Conservation (phyloP, 2,329 filamentous ascomycete species). For the Hymenoscyphus scutula region DNA sequence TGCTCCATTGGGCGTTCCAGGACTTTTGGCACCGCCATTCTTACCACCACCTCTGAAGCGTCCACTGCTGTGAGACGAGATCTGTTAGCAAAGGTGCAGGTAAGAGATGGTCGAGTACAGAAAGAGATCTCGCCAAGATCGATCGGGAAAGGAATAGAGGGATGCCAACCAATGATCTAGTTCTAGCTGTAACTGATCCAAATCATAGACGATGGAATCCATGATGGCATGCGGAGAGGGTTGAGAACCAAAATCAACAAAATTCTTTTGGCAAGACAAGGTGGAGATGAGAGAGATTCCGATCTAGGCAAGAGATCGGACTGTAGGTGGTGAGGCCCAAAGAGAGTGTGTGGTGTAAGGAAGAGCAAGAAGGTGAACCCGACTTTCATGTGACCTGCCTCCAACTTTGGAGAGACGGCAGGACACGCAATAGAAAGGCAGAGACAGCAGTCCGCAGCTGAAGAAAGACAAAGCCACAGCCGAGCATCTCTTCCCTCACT, state of each 20-base stretch:
- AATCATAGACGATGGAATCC: neutral
- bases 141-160: neutral
- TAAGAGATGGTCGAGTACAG: neutral
- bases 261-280: neutral
- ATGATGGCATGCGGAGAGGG: neutral
- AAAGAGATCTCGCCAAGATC: neutral
- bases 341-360: neutral
- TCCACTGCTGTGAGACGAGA: conserved; percentile 47
- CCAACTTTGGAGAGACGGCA: neutral
- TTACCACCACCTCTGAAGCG: conserved; percentile 56
- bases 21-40: conserved; percentile 54
- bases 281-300: neutral
- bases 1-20: conserved; percentile 45
- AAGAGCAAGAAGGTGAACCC: neutral
- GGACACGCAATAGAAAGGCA: neutral
- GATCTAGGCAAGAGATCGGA: neutral
- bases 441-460: neutral
- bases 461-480: conserved; percentile 1
- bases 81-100: conserved; percentile 26
- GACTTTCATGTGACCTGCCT: neutral
- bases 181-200: neutral
- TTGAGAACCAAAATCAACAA: conserved; percentile 1
- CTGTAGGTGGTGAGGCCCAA: neutral
- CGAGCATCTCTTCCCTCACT: neutral
- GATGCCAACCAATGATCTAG: conserved; percentile 1